Evolutionary conservation across 768 basidiomycete species (phyloP), one percentile per base, ranked within the genome.

Genomic region (Tulasnella sp.): DNA sequence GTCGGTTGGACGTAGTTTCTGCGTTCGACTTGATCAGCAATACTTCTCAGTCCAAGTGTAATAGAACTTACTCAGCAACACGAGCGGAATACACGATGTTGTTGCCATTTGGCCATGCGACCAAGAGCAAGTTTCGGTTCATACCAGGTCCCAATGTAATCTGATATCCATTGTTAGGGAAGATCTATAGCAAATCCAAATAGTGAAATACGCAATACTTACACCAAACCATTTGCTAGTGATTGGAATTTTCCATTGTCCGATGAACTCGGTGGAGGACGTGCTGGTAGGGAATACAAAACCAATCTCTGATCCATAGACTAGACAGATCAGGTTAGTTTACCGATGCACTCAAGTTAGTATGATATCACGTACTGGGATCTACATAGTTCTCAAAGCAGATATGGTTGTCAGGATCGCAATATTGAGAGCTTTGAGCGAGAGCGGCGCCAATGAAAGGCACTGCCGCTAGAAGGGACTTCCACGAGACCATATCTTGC

Each of bases 241-340:
- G 33, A 76, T 64, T 7, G 79, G 78, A 6, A 75, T 72, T 22
- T 77, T 70, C 40, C 79, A 73, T 62, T 77, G 75, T 44, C 73
- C 79, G 56, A 81, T 76, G 59, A 79, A 79, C 57, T 81, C 78
- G 32, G 37, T 33, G 33, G 45, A 31, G 45, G 45, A 34, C 45
- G 31, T 6, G 9, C n/a, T 47, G 25, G 15, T 22, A 15, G n/a
- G 4, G 10, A 12, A 2, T 5, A 33, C n/a, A 29, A 29, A 34
- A 47, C 20, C 9, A 25, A 31, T 16, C 32, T 19, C 16, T 19
- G n/a, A 25, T 47, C 24, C 37, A 44, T 13, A 22, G 42, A 16
- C 16, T 15, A 27, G 9, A 10, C 42, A 16, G 27, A 31, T 27
- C 15, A 44, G 19, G 42, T 27, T 27, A 20, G 42, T 31, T 44